Conservation (phyloP, 352 stramenopile genomes). For the Thraustochytrium striatum region DNA sequence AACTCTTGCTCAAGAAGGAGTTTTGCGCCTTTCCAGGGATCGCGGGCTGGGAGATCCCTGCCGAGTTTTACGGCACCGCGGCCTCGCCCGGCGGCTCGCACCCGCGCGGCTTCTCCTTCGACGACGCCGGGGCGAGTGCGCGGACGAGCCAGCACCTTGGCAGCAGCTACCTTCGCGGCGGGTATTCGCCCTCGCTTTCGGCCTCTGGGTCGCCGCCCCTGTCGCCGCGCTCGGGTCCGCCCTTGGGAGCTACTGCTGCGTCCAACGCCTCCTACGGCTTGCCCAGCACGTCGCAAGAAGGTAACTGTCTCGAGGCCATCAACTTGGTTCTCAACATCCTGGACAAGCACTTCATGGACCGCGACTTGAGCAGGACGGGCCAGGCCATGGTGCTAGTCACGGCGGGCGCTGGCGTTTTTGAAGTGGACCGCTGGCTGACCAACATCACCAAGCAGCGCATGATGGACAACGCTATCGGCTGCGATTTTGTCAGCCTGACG, state of each 20-base stretch:
- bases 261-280: slow-evolving; percentile 60
- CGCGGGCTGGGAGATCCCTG: slow-evolving; percentile 59
- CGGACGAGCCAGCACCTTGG: neutral
- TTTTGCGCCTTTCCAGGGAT: slow-evolving; percentile 82
- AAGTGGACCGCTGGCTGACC: slow-evolving; percentile 82
- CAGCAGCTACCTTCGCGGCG: too few species aligned
- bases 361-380: slow-evolving; percentile 87
- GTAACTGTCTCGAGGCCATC: slow-evolving; percentile 96
- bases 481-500: slow-evolving; percentile 94
- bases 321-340: slow-evolving; percentile 97
- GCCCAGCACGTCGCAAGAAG: slow-evolving; percentile 82
- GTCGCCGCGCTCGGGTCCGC: too few species aligned
- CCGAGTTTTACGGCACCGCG: neutral
- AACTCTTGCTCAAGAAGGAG: slow-evolving; percentile 84
- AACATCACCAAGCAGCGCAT: slow-evolving; percentile 96
- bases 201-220: too few species aligned
- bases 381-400: slow-evolving; percentile 93
- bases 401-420: slow-evolving; percentile 90
- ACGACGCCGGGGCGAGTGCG: neutral
- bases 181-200: too few species aligned
- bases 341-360: slow-evolving; percentile 96
- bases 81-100: neutral
- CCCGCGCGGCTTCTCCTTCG: neutral
- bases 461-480: slow-evolving; percentile 98
- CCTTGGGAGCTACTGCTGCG: too few species aligned